Base-by-base conservation (phyloP, 2,329 filamentous ascomycete species). In the Dryadomyces quercivorus region DNA sequence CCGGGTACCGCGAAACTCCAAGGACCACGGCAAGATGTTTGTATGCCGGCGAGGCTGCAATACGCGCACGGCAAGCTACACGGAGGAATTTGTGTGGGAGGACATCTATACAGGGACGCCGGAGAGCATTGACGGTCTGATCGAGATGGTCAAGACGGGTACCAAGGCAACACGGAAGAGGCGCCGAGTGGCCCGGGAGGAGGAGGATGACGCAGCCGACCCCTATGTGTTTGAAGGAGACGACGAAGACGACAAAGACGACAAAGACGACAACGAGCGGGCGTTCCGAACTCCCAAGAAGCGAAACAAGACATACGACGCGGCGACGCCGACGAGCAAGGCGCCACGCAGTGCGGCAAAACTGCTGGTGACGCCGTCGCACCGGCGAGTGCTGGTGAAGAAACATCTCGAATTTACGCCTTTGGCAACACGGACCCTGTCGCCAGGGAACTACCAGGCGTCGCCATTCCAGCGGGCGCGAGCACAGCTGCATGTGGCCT, bases 351-450 rank as follows among this genome's bases (percentile, higher is more conserved):
- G 20, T 65, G 72, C 71, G 49, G 68, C 72, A 22, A 70, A 71
- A 16, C 66, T 69, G 16, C 66, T 69, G 34, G 74, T 72, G 12
- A 74, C 72, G 10, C 72, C 72, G 3, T 65, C 72, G 0, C 70
- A 70, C 56, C 69, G 71, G 51, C 71, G 76, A 58, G 82, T 89
- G 43, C 70, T 87, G 43, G 72, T 92, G 45, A 95, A 94, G 66
- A 95, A 91, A 63, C 86, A 88, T 5, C 79, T 98, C 40, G 91
- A 96, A 64, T 97, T 97, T 63, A 98, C 93, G 0, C 93, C 93
- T 0, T 73, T 98, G n/a, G 90, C 89, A 7, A 96, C 89, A 15
- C 85, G 93, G 43, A 78, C 86, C 20, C 77, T 98, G 3, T 88
- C 88, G 1, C 86, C 88, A 5, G 78, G 78, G 38, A 81, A 86